A percentile compares a stretch with the other conserved stretches of the same genome.
Evolutionary conservation across 1,284 basidiomycete genomes (phyloP).

Genomic region (Malassezia yamatoensis): DNA sequence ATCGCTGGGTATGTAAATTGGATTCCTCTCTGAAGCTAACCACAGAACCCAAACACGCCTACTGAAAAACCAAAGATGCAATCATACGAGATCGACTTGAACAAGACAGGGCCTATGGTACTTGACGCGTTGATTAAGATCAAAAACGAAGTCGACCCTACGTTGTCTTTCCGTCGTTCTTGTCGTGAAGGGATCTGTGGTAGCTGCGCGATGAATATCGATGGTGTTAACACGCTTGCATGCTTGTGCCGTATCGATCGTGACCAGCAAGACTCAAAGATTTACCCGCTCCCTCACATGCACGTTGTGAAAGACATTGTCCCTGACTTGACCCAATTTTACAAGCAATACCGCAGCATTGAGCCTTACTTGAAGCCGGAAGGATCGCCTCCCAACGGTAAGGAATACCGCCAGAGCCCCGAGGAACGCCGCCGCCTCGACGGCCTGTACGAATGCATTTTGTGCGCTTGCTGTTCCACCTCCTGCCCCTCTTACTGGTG

Average conservation of each 20-base stretch:
- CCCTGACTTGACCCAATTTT: constrained; percentile 73
- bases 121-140: constrained; percentile 88
- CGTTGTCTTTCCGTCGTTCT: constrained; percentile 87
- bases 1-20: constrained; percentile 35
- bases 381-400: constrained; percentile 49
- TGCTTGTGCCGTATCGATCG: constrained; percentile 92
- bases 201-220: constrained; percentile 97
- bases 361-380: constrained; percentile 53
- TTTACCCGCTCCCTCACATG: constrained; percentile 99
- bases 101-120: constrained; percentile 92
- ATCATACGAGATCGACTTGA: constrained; percentile 83
- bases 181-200: constrained; percentile 98
- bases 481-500: constrained; percentile 90
- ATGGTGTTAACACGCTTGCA: constrained; percentile 87
- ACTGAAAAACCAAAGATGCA: constrained; percentile 82
- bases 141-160: constrained; percentile 95
- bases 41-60: constrained; percentile 81
- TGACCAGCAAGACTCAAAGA: constrained; percentile 62
- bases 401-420: constrained; percentile 73
- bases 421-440: constrained; percentile 93
- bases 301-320: constrained; percentile 99
- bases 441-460: constrained; percentile 73
- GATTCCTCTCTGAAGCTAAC: background rate
- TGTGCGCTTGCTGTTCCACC: constrained; percentile 67
- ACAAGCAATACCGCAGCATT: constrained; percentile 99